Percentiles rank a stretch among this genome's conserved stretches.
phyloP scores from a whole-genome alignment of 2,329 filamentous ascomycete genomes.

The Exophiala sp. region DNA sequence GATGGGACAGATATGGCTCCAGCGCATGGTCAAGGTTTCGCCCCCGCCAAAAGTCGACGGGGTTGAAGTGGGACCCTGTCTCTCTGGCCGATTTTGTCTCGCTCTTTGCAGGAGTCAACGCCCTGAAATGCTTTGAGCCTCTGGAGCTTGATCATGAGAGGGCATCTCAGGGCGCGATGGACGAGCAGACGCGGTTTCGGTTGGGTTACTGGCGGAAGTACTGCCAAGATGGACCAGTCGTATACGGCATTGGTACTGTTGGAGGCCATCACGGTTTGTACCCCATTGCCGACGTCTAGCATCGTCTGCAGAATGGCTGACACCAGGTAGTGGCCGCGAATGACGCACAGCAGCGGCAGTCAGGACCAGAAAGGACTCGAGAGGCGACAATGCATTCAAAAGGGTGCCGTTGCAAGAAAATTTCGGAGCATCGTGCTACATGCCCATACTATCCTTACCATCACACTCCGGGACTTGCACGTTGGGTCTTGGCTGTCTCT shows the following conservation, averaged over 20 bases:
- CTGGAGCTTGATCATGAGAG: constrained; percentile 6
- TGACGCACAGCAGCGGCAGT: no score
- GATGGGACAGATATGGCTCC: no score
- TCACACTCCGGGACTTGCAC: constrained; percentile 6
- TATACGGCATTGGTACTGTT: not conserved
- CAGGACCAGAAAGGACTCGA: no score
- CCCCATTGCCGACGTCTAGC: not conserved
- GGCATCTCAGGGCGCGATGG: not conserved
- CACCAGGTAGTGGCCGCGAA: no score
- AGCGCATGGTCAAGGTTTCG: no score
- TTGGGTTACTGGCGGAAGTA: constrained; percentile 4
- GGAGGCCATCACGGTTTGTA: not conserved
- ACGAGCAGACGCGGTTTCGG: constrained; percentile 3
- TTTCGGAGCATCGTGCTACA: not conserved
- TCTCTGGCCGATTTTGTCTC: constrained; percentile 7
- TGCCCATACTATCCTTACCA: constrained; percentile 12
- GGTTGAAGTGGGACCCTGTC: constrained; percentile 10
- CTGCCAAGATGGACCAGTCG: no score
- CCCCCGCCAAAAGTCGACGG: constrained; percentile 4
- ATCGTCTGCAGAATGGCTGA: no score
- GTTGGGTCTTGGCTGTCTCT: constrained; percentile 2
- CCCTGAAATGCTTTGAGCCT: constrained; percentile 2
- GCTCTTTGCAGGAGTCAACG: constrained; percentile 3
- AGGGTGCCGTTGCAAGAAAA: not conserved
- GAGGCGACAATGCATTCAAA: no score